Evolutionary conservation across 805 yeast species (phyloP).

Genomic region (Metschnikowia chrysomelidarum): DNA sequence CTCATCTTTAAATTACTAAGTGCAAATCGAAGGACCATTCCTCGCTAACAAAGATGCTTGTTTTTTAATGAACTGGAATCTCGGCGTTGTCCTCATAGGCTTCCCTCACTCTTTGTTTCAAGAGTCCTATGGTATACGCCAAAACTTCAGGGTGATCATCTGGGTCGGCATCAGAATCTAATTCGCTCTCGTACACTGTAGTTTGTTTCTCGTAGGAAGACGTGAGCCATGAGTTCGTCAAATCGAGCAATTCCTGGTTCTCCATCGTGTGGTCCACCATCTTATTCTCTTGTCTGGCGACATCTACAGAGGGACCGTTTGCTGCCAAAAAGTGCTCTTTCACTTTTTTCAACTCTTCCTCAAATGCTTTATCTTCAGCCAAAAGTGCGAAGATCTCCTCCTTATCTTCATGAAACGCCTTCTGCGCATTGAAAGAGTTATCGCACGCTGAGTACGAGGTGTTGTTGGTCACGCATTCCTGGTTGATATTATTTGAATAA

Average conservation of each 20-base stretch:
- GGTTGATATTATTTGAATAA: slow-evolving; percentile 36
- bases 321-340: slow-evolving; percentile 6
- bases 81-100: slow-evolving; percentile 7
- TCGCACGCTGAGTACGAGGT: slow-evolving; percentile 38
- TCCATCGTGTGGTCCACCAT: slow-evolving; percentile 5
- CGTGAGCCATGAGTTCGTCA: slow-evolving; percentile 16
- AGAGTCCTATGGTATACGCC: slow-evolving; percentile 25
- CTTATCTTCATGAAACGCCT: slow-evolving; percentile 41
- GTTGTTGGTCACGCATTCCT: slow-evolving; percentile 41
- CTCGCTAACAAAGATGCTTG: too few species aligned
- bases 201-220: slow-evolving; percentile 13
- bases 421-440: slow-evolving; percentile 35
- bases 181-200: slow-evolving; percentile 10
- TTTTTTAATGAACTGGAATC: not conserved
- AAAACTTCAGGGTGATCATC: slow-evolving; percentile 21
- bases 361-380: slow-evolving; percentile 33
- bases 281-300: slow-evolving; percentile 1
- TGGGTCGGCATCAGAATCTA: slow-evolving; percentile 13
- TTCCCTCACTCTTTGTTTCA: slow-evolving; percentile 30
- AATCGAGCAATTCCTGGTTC: slow-evolving; percentile 9
- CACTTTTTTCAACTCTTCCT: slow-evolving; percentile 16
- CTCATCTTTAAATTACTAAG: too few species aligned
- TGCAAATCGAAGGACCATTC: too few species aligned
- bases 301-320: not conserved
- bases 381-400: slow-evolving; percentile 35